Evolutionary conservation across 208 protist genomes (phyloP).

Genomic region (Kentomonas sorsogonicus): DNA sequence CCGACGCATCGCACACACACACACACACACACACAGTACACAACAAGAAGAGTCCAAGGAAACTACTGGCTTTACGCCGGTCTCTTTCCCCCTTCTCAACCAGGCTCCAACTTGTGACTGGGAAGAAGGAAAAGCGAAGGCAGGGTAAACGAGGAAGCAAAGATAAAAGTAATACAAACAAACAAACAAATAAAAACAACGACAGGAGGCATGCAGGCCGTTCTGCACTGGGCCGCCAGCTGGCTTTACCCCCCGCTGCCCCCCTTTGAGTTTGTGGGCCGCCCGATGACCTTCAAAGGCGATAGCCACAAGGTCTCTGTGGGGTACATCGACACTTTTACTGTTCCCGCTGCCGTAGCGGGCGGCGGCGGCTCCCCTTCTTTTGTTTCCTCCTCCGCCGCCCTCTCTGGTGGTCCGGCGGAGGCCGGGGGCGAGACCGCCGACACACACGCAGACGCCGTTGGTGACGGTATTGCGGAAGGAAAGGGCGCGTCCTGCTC

Average conservation of each 20-base stretch:
- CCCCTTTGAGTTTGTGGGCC: constrained; percentile 27
- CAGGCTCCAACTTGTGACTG: no score
- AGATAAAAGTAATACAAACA: constrained; percentile 89
- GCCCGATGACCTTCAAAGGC: constrained; percentile 13
- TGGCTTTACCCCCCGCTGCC: not conserved
- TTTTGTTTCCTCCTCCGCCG: not conserved
- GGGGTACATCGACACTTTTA: constrained; percentile 20
- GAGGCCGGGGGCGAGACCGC: no score
- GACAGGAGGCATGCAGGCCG: not conserved
- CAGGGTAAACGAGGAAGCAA: constrained; percentile 88
- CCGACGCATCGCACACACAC: not conserved
- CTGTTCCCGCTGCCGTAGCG: not conserved
- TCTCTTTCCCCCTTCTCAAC: not conserved
- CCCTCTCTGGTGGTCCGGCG: no score
- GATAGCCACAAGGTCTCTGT: constrained; percentile 26
- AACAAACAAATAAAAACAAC: no score
- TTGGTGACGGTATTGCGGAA: no score
- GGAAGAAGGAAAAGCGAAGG: no score
- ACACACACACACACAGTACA: no score
- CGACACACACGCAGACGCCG: no score
- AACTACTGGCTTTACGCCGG: not conserved
- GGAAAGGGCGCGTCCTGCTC: constrained; percentile 15
- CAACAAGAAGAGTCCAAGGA: no score
- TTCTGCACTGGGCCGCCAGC: not conserved
- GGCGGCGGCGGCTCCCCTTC: not conserved